Evolutionary conservation across 371 early-diverging fungal genomes (phyloP), one percentile per base, ranked within the genome.

Genomic region (Chytridium lagenaria): DNA sequence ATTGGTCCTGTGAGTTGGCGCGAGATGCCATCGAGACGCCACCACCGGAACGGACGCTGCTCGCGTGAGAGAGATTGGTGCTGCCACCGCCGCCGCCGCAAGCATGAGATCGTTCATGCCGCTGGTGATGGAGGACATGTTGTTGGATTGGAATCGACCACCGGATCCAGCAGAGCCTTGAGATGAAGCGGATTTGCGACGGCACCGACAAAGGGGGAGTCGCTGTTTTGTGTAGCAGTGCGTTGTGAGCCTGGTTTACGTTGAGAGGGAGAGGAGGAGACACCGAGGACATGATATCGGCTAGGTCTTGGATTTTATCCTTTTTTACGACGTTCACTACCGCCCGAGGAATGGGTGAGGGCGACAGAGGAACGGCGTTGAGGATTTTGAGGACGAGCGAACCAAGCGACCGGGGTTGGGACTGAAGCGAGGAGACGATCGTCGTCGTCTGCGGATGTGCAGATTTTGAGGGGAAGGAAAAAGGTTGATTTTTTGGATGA

Each of bases 51-150:
- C 55, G 10, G 16, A 55, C 26, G 55, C 55, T 55, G 55, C 26
- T 55, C 16, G 23, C 26, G 55, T 16, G 10, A 26, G 55, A 26
- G 16, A 10, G 5, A 10, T 16, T 28, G 30, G 23, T 5, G 55
- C 55, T 28, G 10, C 55, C 55, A 5, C 55, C 55, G 10, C 55
- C 55, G 26, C 55, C n/a, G n/a, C n/a, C n/a, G n/a, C 55, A 5
- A 55, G 55, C 55, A 55, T 55, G 16, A 55, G 10, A 28, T 55
- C 55, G 55, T 55, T 55, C 55, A 55, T 55, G 55, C 55, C 55
- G 55, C 26, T 55, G 55, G 55, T 55, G 55, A 55, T 16, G 16
- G 10, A 26, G 10, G 10, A 10, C 10, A 55, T 55, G 16, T 16
- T 5, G 55, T 10, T 23, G 16, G 23, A 7, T 10, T 55, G 55